Conservation (phyloP, 2,329 filamentous ascomycete genomes). For the Fonsecaea nubica region DNA sequence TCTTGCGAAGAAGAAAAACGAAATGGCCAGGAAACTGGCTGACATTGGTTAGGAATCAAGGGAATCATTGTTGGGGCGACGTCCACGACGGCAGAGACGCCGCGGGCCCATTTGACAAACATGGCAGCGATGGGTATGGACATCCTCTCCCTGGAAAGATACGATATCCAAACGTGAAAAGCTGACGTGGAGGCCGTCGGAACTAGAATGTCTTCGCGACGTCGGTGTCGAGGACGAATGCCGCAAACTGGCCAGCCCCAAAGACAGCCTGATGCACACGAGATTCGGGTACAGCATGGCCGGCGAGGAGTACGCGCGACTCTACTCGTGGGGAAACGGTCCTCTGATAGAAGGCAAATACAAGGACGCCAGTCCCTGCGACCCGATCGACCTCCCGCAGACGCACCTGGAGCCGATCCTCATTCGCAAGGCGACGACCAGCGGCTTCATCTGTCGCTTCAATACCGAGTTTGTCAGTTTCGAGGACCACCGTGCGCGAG, state of each 20-base stretch:
- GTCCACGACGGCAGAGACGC: constrained; percentile 35
- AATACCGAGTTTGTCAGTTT: constrained; percentile 47
- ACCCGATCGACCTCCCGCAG: constrained; percentile 52
- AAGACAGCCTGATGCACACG: constrained; percentile 49
- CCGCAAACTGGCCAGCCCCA: constrained; percentile 43
- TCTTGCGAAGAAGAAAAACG: neutral
- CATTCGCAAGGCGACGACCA: constrained; percentile 45
- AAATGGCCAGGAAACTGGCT: neutral
- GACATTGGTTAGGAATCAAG: constrained; percentile 30
- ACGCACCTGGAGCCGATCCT: constrained; percentile 53
- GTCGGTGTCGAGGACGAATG: constrained; percentile 51
- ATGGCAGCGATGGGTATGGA: constrained; percentile 28
- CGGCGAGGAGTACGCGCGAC: constrained; percentile 53
- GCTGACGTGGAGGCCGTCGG: no score
- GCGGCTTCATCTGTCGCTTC: constrained; percentile 51
- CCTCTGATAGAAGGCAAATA: constrained; percentile 48
- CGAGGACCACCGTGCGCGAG: constrained; percentile 38
- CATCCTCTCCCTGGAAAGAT: no score
- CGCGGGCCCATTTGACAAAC: constrained; percentile 39
- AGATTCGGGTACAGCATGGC: constrained; percentile 54
- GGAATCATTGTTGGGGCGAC: constrained; percentile 37
- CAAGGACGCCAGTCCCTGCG: constrained; percentile 50
- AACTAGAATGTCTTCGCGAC: constrained; percentile 51
- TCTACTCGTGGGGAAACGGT: constrained; percentile 53
- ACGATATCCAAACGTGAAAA: no score